Evolutionary conservation across 345 rosid species (phyloP).

Genomic region (Acer campestre): DNA sequence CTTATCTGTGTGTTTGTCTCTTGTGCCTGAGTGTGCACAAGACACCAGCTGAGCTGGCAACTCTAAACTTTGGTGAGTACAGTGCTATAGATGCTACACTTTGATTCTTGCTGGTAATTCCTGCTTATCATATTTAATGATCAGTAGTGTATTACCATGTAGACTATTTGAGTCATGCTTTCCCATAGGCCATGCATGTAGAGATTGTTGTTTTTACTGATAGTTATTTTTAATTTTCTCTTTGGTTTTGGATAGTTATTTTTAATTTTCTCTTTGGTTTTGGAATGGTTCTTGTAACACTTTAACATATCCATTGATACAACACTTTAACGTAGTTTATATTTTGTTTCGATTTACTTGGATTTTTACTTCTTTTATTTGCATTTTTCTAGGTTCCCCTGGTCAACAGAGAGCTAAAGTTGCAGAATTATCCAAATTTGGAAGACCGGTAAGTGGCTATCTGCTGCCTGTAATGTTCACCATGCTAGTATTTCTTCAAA

Average conservation of each 20-base stretch:
- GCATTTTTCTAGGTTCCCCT: slow-evolving; percentile 54
- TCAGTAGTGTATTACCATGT: slow-evolving; percentile 2
- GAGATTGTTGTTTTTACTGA: neutral
- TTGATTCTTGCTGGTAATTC: neutral
- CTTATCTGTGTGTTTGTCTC: neutral
- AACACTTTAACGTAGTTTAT: neutral
- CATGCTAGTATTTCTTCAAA: neutral
- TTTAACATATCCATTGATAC: neutral
- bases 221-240: neutral
- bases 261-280: neutral
- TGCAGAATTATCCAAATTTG: slow-evolving; percentile 84
- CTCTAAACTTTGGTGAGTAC: neutral
- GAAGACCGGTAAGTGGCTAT: slow-evolving; percentile 73
- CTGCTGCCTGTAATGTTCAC: slow-evolving; percentile 2
- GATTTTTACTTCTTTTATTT: slow-evolving; percentile 14
- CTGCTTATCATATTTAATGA: neutral
- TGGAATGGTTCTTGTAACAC: neutral
- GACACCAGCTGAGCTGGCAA: neutral
- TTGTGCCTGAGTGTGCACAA: neutral
- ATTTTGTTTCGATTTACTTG: neutral
- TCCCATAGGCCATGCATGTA: neutral
- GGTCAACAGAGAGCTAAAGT: slow-evolving; percentile 86
- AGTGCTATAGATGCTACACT: neutral
- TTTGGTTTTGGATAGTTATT: neutral
- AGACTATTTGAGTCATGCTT: slow-evolving; percentile 1